Evolutionary conservation across 257 asterid species (phyloP), one percentile per base, ranked within the genome.

Genomic region (Haberlea rhodopensis): DNA sequence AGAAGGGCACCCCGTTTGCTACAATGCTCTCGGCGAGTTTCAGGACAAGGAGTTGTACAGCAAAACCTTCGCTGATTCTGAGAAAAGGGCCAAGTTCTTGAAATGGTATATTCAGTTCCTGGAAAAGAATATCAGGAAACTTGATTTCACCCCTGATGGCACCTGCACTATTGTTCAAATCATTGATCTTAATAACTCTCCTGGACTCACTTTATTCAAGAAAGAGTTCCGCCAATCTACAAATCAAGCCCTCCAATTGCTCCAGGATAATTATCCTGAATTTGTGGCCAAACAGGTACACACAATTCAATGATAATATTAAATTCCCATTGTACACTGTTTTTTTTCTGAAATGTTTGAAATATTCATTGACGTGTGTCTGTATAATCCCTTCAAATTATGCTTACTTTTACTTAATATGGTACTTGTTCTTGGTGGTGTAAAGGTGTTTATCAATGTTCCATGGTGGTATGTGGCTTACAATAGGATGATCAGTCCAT

Each of bases 21-120:
- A 61, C 53, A 61, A 61, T 13, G 85, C 87, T 0, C 81, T 82
- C 13, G 95, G 89, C 8, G 95, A 81, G 73, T 87, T 87, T 68
- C 92, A 84, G 86, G 89, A 87, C 53, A 87, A 87, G 71, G 88
- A 87, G 10, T 40, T 87, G 62, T 87, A 87, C 53, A 77, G 66
- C 72, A 82, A 65, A 64, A 79, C 87, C 5, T 82, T 87, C 58
- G 73, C 91, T 29, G 66, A 49, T 6, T 40, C 25, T 3, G 66
- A 52, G 37, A 52, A 61, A 61, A 15, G 48, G 29, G 67, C 75
- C 43, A 79, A 74, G 73, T 87, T 87, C 65, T 62, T 87, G 49
- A 79, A 78, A 57, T 83, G 82, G 78, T 78, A 80, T 23, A 87
- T 87, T 52, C 89, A 82, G 54, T 84, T 87, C 68, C 55, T 87